These are phyloP conservation scores for Escallonia herrerae DNA, from an alignment of 129 eudicot species.

Conservation along the genomic window DNA sequence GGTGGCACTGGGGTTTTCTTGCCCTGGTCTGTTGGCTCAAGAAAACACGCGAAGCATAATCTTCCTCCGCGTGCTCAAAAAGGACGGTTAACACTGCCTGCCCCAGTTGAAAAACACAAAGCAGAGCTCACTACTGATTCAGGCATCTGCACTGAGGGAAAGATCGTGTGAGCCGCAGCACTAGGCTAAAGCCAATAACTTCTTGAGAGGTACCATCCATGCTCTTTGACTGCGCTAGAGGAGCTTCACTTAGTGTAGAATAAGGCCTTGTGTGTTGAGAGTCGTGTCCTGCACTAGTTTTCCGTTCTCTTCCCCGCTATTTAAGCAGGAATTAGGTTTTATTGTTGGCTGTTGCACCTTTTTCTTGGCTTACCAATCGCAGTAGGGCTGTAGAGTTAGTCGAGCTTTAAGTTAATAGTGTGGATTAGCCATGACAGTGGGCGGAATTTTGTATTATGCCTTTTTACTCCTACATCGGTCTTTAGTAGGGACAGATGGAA, in stretches of 20 bases:
- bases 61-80: slow-evolving; percentile 93
- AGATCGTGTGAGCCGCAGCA: slow-evolving; percentile 11
- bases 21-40: slow-evolving; percentile 74
- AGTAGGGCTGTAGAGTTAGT: slow-evolving; percentile 37
- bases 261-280: slow-evolving; percentile 36
- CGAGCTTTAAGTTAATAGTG: slow-evolving; percentile 31
- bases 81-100: slow-evolving; percentile 66
- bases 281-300: slow-evolving; percentile 20
- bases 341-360: slow-evolving; percentile 33
- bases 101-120: slow-evolving; percentile 37
- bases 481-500: background rate
- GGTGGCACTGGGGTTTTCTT: slow-evolving; percentile 97
- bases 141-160: slow-evolving; percentile 32
- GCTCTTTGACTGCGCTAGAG: slow-evolving; percentile 19
- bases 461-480: background rate
- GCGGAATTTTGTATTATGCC: slow-evolving; percentile 20
- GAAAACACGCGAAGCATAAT: slow-evolving; percentile 60
- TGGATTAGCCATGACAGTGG: slow-evolving; percentile 26
- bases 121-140: slow-evolving; percentile 47
- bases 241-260: slow-evolving; percentile 31
- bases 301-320: background rate
- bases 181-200: slow-evolving; percentile 4
- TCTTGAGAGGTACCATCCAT: slow-evolving; percentile 4
- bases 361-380: slow-evolving; percentile 15
- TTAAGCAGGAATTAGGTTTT: slow-evolving; percentile 29